Percentiles rank a stretch among this genome's conserved stretches.
Conservation (phyloP, 345 rosid species). For the Heritiera littoralis region DNA sequence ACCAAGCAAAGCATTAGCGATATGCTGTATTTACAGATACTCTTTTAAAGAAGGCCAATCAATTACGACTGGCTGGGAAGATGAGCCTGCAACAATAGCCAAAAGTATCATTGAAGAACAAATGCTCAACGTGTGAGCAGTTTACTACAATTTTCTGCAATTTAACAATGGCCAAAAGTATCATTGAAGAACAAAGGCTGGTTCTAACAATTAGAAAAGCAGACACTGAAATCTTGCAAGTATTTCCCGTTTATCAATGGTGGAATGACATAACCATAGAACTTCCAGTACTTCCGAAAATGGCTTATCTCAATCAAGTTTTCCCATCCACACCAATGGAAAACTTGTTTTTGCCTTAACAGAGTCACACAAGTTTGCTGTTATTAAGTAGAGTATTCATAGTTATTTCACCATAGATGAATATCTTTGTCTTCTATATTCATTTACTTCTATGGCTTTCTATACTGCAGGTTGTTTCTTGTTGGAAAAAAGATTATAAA, state of each 20-base stretch:
- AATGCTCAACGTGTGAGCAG: constrained; percentile 16
- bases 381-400: not conserved
- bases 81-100: constrained; percentile 25
- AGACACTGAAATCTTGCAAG: not conserved
- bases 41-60: constrained; percentile 25
- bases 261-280: not conserved
- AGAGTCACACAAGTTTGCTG: not conserved
- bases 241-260: not conserved
- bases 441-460: not conserved
- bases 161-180: constrained; percentile 21
- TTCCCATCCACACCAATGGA: not conserved
- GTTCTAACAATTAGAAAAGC: not conserved
- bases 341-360: not conserved
- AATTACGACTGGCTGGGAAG: constrained; percentile 32
- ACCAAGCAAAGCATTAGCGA: no score
- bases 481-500: constrained; percentile 20
- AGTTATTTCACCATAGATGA: not conserved
- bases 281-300: not conserved
- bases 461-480: constrained; percentile 15
- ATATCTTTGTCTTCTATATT: not conserved
- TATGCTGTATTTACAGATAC: constrained; percentile 16
- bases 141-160: not conserved
- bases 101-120: constrained; percentile 29
- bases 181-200: constrained; percentile 22
- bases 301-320: not conserved